Evolutionary conservation across 108 stramenopile species (phyloP).

Genomic region (Nitzschia putrida): DNA sequence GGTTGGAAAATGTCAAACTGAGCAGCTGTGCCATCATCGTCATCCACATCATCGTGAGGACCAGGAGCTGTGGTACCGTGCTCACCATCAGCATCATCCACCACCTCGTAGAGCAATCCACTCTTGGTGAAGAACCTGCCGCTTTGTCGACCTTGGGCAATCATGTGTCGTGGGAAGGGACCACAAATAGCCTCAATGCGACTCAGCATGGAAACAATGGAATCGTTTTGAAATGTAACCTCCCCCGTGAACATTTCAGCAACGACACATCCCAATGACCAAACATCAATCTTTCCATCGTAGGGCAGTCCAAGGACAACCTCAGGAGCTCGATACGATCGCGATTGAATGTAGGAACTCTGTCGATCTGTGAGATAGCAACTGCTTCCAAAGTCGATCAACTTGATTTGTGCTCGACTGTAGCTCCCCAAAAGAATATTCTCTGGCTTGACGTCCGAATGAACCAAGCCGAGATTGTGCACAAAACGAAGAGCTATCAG

Average conservation of each 20-base stretch:
- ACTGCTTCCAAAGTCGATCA: conserved; percentile 98
- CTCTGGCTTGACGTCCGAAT: conserved; percentile 99
- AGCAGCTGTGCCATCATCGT: conserved; percentile 13
- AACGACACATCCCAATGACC: conserved; percentile 94
- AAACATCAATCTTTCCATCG: conserved; percentile 91
- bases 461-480: conserved; percentile 88
- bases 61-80: conserved; percentile 24
- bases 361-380: conserved; percentile 96
- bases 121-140: conserved; percentile 86
- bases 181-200: conserved; percentile 94
- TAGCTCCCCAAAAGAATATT: conserved; percentile 92
- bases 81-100: conserved; percentile 44
- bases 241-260: conserved; percentile 94
- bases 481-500: conserved; percentile 91
- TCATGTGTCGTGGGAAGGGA: conserved; percentile 88
- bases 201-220: conserved; percentile 90
- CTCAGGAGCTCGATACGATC: conserved; percentile 97
- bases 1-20: conserved; percentile 78
- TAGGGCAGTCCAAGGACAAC: conserved; percentile 94
- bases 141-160: conserved; percentile 83
- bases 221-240: conserved; percentile 93
- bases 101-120: conserved; percentile 86
- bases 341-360: conserved; percentile 94
- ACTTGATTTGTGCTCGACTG: conserved; percentile 83
- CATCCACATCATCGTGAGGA: conserved; percentile 28